Conservation (phyloP, 495 filamentous ascomycete species). For the Annulohypoxylon maeteangense region DNA sequence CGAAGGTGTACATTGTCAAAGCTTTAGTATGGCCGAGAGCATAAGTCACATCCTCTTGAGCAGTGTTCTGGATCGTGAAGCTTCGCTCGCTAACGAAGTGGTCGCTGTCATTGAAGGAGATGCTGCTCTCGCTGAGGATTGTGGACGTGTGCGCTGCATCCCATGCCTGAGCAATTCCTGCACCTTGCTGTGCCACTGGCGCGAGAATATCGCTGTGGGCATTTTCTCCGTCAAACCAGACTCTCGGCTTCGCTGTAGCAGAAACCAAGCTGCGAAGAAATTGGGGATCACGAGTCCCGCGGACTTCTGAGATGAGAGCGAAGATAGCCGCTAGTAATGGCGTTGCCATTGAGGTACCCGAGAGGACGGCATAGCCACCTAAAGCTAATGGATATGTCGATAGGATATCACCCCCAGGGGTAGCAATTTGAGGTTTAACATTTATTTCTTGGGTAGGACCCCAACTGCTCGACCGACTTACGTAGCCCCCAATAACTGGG, state of each 20-base stretch:
- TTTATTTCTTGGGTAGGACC: conserved; percentile 63
- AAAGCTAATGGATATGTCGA: conserved; percentile 60
- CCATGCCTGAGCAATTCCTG: background rate
- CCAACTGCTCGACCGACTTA: conserved; percentile 62
- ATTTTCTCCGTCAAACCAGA: background rate
- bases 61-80: conserved; percentile 53
- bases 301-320: background rate
- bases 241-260: background rate
- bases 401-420: conserved; percentile 63
- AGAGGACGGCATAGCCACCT: conserved; percentile 1
- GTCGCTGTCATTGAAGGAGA: conserved; percentile 58
- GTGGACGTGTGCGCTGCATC: conserved; percentile 31
- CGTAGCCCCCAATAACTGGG: conserved; percentile 43
- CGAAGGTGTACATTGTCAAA: background rate
- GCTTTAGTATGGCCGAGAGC: background rate
- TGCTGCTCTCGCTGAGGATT: conserved; percentile 48
- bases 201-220: conserved; percentile 2
- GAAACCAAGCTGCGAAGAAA: background rate
- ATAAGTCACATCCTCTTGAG: background rate
- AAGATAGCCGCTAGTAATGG: background rate
- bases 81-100: conserved; percentile 45
- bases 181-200: conserved; percentile 3
- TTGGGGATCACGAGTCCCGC: background rate
- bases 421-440: conserved; percentile 60
- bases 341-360: background rate